Base-by-base conservation (phyloP, 1,284 basidiomycete species). In the Schizophyllum commune region DNA sequence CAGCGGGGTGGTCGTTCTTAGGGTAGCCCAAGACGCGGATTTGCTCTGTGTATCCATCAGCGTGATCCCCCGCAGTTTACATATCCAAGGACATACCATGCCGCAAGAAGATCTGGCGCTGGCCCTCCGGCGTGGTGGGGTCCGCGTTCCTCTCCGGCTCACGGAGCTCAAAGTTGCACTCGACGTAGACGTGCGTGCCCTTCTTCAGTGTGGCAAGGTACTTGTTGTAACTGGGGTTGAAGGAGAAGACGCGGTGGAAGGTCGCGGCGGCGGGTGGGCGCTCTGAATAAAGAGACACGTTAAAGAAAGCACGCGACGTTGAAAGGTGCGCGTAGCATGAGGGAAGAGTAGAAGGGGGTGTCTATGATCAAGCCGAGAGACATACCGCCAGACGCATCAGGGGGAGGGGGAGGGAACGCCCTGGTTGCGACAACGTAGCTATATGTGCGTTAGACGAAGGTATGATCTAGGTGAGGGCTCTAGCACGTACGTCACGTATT, bases 191-290 rank as follows among this genome's bases (percentile, higher is more conserved):
- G 61, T 78, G 83, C 55, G 81, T 76, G 2, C 91, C 92, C 65
- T 87, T 89, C 67, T 72, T 79, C 22, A 94, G 72, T 34, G 73
- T 83, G 61, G 77, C 78, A 32, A 94, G 80, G 68, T 81, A 90
- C 62, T 77, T 82, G 65, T 85, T 86, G 19, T 81, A 67, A 52
- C 56, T 11, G 7, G 84, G 78, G 32, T 75, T 75, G 77, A 93
- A 93, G 34, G 86, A 91, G 58, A 91, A 70, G 57, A 94, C 69
- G 56, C 83, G 77, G 69, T 94, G 92, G 84, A 86, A 94, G 27
- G 88, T 87, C 1, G 86, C 82, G 34, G 75, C 77, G 1, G 79
- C 67, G 27, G 80, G 76, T 11, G 74, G 69, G 57, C 85, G 82
- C 62, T 81, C 89, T 91, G n/a, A n/a, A n/a, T n/a, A n/a, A n/a